Evolutionary conservation across 805 yeast species (phyloP).

Genomic region (Metschnikowia orientalis): DNA sequence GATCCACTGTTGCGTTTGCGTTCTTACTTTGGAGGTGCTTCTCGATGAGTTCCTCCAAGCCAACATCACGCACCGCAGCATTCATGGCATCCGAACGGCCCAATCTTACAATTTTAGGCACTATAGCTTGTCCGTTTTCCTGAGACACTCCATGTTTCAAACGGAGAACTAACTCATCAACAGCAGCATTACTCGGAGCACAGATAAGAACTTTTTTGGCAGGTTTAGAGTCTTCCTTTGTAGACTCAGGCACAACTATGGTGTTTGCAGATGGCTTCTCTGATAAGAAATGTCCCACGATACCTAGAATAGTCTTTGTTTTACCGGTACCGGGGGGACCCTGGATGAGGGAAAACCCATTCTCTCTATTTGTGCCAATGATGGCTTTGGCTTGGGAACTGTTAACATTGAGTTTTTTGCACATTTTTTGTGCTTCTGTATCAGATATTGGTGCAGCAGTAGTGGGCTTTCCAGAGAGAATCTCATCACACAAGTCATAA

Average conservation of each 20-base stretch:
- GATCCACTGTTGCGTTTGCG: conserved; percentile 40
- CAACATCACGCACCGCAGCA: conserved; percentile 72
- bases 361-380: conserved; percentile 57
- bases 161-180: conserved; percentile 87
- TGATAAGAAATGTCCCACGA: conserved; percentile 67
- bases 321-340: conserved; percentile 99
- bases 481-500: conserved; percentile 69
- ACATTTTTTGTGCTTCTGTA: conserved; percentile 39
- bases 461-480: conserved; percentile 63
- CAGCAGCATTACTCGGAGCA: conserved; percentile 99
- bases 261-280: conserved; percentile 14
- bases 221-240: conserved; percentile 27
- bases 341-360: conserved; percentile 88
- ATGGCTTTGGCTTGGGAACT: conserved; percentile 90
- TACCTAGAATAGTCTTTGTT: conserved; percentile 92
- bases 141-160: conserved; percentile 65
- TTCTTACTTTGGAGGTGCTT: conserved; percentile 43
- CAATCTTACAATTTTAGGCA: conserved; percentile 73
- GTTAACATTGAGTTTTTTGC: conserved; percentile 58
- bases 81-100: conserved; percentile 90
- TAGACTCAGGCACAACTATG: conserved; percentile 21
- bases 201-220: conserved; percentile 70
- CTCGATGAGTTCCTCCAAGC: conserved; percentile 84
- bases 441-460: conserved; percentile 33
- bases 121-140: conserved; percentile 47